Base-by-base conservation (phyloP, 192 early-diverging fungal genomes). In the Rhizophagus clarus region DNA sequence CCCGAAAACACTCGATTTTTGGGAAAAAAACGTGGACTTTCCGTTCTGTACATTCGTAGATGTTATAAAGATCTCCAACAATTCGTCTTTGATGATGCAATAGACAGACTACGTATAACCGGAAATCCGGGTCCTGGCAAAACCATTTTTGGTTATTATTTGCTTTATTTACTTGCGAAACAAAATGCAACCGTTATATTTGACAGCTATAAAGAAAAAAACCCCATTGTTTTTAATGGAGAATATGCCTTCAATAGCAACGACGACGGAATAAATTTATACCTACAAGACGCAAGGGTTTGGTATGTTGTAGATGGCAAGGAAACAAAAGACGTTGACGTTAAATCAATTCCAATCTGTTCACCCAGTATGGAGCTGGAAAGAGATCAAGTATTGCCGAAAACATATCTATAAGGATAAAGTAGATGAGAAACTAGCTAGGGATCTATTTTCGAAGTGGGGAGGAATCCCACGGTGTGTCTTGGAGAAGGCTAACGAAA, bases 301-400 rank as follows among this genome's bases (percentile, higher is more conserved):
- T 76, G 60, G 74, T 76, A 76, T 61, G 32, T 76, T 61, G 73
- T 75, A 34, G 60, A 75, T 61, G 15, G 73, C 24, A n/a, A 61
- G 4, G 14, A 22, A n/a, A 56, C 72, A 32, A 20, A 42, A 4
- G 12, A 34, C 12, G n/a, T 29, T 75, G 5, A 61, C 6, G 73
- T 60, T 24, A 75, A 75, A 45, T 61, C 73, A 75, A 62, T 75
- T 75, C 73, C 61, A 20, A 17, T 72, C 26, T 75, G 73, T 61
- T 74, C 73, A 34, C 42, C 70, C 47, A 49, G 15, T 14, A 49
- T 49, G 15, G 47, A 49, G 15, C 12, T 49, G 47, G 15, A 49
- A 49, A 14, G 15, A 49, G 12, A 49, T 49, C 47, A 49, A 49
- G 2, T 15, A 15, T 0, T 49, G 47, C 47, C 1, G 47, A 12